phyloP scores from a whole-genome alignment of 192 early-diverging fungal genomes.

The Podila verticillata region DNA sequence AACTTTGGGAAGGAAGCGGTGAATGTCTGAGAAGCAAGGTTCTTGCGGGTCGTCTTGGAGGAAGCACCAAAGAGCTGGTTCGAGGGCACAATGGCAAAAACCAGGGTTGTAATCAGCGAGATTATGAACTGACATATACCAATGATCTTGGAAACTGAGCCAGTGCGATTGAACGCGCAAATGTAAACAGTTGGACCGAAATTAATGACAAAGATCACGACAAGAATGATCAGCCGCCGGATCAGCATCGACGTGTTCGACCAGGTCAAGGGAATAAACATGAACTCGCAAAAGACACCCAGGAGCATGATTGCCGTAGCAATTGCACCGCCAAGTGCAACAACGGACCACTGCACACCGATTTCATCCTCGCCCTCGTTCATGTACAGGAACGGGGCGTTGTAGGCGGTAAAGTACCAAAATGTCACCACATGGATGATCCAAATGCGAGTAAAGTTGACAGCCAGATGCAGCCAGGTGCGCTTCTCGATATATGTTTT shows the following conservation, averaged over 20 bases:
- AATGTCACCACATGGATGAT: slow-evolving; percentile 83
- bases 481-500: slow-evolving; percentile 90
- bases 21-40: slow-evolving; percentile 65
- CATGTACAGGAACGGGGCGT: slow-evolving; percentile 73
- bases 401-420: slow-evolving; percentile 83
- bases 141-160: slow-evolving; percentile 64
- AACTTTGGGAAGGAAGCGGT: slow-evolving; percentile 80
- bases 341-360: slow-evolving; percentile 69
- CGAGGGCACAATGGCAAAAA: slow-evolving; percentile 74
- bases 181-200: slow-evolving; percentile 71
- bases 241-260: slow-evolving; percentile 61
- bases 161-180: slow-evolving; percentile 54
- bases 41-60: slow-evolving; percentile 46
- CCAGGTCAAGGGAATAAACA: slow-evolving; percentile 73
- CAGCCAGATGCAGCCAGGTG: slow-evolving; percentile 82
- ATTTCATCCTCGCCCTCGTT: slow-evolving; percentile 53
- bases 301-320: slow-evolving; percentile 74
- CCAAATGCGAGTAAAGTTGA: slow-evolving; percentile 89
- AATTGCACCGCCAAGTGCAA: slow-evolving; percentile 75
- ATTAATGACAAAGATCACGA: slow-evolving; percentile 69
- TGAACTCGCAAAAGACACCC: slow-evolving; percentile 73
- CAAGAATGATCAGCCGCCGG: slow-evolving; percentile 62
- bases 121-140: slow-evolving; percentile 75
- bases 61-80: slow-evolving; percentile 62
- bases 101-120: slow-evolving; percentile 71